Evolutionary conservation across 768 basidiomycete species (phyloP).

Genomic region (Hericium alpestre): DNA sequence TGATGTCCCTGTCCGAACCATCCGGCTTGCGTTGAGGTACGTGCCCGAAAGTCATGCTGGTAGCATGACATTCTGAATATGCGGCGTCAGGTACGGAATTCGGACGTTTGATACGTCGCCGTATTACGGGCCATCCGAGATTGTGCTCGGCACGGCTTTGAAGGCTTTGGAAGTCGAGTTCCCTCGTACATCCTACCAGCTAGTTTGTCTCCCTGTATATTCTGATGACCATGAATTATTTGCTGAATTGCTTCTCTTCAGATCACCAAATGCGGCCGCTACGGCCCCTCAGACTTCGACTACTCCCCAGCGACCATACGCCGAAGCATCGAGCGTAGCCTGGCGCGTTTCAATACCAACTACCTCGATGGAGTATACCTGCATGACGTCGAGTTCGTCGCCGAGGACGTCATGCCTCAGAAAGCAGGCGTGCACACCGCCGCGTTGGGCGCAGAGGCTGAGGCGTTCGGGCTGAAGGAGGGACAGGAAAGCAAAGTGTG

Average conservation of each 20-base stretch:
- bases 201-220: slow-evolving; percentile 30
- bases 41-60: slow-evolving; percentile 7
- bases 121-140: slow-evolving; percentile 74
- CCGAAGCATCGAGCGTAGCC: slow-evolving; percentile 52
- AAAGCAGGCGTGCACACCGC: slow-evolving; percentile 42
- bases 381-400: slow-evolving; percentile 79
- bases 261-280: slow-evolving; percentile 85
- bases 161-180: slow-evolving; percentile 53
- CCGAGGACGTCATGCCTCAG: slow-evolving; percentile 37
- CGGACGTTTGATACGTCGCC: slow-evolving; percentile 73
- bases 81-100: slow-evolving; percentile 60
- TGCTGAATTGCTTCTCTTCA: slow-evolving; percentile 16
- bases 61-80: not conserved
- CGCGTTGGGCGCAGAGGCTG: slow-evolving; percentile 44
- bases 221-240: no score
- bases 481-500: slow-evolving; percentile 46
- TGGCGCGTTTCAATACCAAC: slow-evolving; percentile 58
- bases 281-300: slow-evolving; percentile 57
- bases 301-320: slow-evolving; percentile 61
- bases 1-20: slow-evolving; percentile 48
- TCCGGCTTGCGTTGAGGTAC: slow-evolving; percentile 69
- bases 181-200: slow-evolving; percentile 65
- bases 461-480: slow-evolving; percentile 52
- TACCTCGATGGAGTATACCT: slow-evolving; percentile 77
- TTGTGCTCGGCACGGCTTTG: slow-evolving; percentile 59